These are phyloP conservation scores for Scutellaria barbata DNA, from an alignment of 257 asterid genomes.

Conservation along the genomic window DNA sequence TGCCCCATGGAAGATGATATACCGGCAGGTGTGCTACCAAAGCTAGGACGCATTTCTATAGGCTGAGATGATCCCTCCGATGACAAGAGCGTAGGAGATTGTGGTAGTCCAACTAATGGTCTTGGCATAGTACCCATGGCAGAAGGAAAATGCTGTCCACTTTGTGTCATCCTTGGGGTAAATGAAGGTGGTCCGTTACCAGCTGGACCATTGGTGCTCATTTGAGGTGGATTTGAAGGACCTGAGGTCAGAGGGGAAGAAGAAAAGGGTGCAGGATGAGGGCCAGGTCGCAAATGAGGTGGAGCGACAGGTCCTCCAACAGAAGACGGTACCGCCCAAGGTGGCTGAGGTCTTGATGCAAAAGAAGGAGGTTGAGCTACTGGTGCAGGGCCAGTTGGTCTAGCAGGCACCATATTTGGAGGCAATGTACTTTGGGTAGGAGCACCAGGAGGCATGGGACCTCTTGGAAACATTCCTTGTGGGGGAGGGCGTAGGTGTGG, in stretches of 20 bases:
- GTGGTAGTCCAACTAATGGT: slow-evolving; percentile 64
- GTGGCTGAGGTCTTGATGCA: slow-evolving; percentile 79
- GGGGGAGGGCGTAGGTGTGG: slow-evolving; percentile 84
- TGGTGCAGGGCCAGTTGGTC: slow-evolving; percentile 64
- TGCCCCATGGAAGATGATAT: slow-evolving; percentile 59
- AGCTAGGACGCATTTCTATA: slow-evolving; percentile 60
- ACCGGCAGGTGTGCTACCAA: slow-evolving; percentile 66
- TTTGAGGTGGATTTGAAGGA: slow-evolving; percentile 48
- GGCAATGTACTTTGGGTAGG: slow-evolving; percentile 58
- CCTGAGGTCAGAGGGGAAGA: slow-evolving; percentile 51
- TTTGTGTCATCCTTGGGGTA: slow-evolving; percentile 51
- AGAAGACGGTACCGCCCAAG: slow-evolving; percentile 58
- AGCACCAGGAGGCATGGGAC: slow-evolving; percentile 54
- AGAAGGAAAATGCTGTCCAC: slow-evolving; percentile 65
- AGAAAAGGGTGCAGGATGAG: slow-evolving; percentile 60
- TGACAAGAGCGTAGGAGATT: slow-evolving; percentile 45
- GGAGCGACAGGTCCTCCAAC: slow-evolving; percentile 52
- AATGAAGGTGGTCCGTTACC: slow-evolving; percentile 68
- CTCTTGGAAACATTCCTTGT: slow-evolving; percentile 66
- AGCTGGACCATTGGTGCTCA: slow-evolving; percentile 45
- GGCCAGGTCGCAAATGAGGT: slow-evolving; percentile 45
- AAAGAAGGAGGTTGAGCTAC: slow-evolving; percentile 66
- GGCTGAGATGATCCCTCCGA: slow-evolving; percentile 59
- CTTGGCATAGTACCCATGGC: slow-evolving; percentile 51
- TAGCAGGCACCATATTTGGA: slow-evolving; percentile 46